phyloP scores from a whole-genome alignment of 345 rosid genomes.

The Streptanthus diversifolius region DNA sequence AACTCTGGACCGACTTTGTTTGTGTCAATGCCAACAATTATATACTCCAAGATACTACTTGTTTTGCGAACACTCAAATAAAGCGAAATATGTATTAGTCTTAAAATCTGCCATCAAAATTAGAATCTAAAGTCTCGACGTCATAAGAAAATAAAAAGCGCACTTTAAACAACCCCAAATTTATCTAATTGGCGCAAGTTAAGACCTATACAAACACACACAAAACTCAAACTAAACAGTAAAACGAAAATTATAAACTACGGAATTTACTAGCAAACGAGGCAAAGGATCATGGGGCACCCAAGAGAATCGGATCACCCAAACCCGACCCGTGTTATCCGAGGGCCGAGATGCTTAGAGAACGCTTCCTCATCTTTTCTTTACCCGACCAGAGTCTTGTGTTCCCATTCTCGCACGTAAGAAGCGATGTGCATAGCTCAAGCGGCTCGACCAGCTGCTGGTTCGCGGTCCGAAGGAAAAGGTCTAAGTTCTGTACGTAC shows the following conservation, averaged over 20 bases:
- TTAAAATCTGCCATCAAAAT: background rate
- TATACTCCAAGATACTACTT: background rate
- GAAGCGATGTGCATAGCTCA: conserved; percentile 42
- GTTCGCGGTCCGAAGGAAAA: conserved; percentile 43
- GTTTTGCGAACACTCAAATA: background rate
- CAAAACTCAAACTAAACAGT: background rate
- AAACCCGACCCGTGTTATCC: conserved; percentile 49
- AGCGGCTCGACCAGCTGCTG: conserved; percentile 49
- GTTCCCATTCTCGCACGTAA: conserved; percentile 43
- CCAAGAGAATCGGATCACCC: conserved; percentile 56
- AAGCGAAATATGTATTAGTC: background rate
- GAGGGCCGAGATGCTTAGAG: conserved; percentile 74
- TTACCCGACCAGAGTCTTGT: conserved; percentile 34
- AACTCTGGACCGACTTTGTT: background rate
- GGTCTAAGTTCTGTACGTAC: conserved; percentile 56
- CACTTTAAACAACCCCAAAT: background rate
- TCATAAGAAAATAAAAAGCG: background rate
- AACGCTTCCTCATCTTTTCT: conserved; percentile 56
- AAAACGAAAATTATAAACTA: background rate
- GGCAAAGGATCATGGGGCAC: conserved; percentile 37
- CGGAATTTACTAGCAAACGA: background rate
- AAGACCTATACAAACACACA: conserved; percentile 17
- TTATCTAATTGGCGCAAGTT: conserved; percentile 8
- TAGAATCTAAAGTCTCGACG: background rate
- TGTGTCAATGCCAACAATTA: background rate